Evolutionary conservation across 805 yeast species (phyloP), one percentile per base, ranked within the genome.

Genomic region (Wickerhamiella siamensis): DNA sequence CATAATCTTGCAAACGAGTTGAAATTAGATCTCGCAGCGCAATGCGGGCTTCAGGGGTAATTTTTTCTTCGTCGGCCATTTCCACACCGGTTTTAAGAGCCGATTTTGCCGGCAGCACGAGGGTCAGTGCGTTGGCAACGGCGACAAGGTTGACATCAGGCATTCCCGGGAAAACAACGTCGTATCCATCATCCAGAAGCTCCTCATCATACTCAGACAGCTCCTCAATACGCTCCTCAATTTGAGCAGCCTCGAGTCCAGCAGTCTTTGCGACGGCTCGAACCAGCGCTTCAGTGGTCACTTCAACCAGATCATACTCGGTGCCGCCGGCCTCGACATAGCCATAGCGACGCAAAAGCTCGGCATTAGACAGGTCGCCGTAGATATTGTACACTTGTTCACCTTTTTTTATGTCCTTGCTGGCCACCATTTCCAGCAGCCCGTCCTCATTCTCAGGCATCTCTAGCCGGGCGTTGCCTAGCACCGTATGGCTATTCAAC

Each of bases 291-390:
- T 54, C 49, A 20, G 78, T 49, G 1, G 76, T 66, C 3, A 88
- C 51, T 58, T 88, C 97, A 5, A 79, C 95, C 52, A 82, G 79
- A 57, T 88, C 97, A 55, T 66, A 74, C 37, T 71, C 72, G 2
- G 91, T 79, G 0, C 83, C 83, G 17, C 66, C 67, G 47, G 63
- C 58, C 60, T 87, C 95, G 20, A 84, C 91, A 53, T 83, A 88
- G 0, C 98, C 98, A 51, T 88, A 88, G 43, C 94, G 71, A 53
- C 98, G 71, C 42, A 91, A 64, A 26, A 91, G 69, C 53, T 91
- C 97, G n/a, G 88, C 66, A 57, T 87, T 88, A 31, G 96, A 91
- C 49, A 82, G 77, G 36, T 86, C 91, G 1, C 95, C 93, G 57
- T 91, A 88, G 0, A 84, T 79, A 60, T 88, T 88, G 61, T 72